phyloP scores from a whole-genome alignment of 1,139 yeast species.

The Scheffersomyces insectosa region DNA sequence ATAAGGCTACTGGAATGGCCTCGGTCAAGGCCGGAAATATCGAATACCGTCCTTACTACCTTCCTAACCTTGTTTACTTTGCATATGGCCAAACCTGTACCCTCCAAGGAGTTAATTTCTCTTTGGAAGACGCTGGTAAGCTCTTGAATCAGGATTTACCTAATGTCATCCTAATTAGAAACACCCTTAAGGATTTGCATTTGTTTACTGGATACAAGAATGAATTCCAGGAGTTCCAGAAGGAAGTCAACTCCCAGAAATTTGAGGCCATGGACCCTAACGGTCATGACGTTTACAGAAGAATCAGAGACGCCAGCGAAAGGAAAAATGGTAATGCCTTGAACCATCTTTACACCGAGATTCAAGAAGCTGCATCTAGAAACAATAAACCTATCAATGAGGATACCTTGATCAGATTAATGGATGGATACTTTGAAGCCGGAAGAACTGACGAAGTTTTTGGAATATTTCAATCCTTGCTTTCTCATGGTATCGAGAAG shows the following conservation, averaged over 20 bases:
- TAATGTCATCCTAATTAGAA: conserved; percentile 18
- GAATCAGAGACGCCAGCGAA: conserved; percentile 23
- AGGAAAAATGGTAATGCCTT: conserved; percentile 21
- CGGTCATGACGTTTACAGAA: conserved; percentile 22
- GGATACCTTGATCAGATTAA: conserved; percentile 31
- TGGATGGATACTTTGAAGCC: conserved; percentile 36
- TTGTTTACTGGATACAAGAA: conserved; percentile 10
- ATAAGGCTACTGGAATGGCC: conserved; percentile 5
- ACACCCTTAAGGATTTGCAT: conserved; percentile 14
- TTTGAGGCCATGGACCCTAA: conserved; percentile 36
- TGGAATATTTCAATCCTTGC: conserved; percentile 34
- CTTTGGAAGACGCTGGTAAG: conserved; percentile 26
- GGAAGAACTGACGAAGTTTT: conserved; percentile 33
- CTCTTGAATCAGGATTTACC: conserved; percentile 34
- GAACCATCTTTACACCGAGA: conserved; percentile 23
- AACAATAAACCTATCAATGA: conserved; percentile 28
- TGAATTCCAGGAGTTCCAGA: conserved; percentile 16
- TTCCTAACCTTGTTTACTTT: conserved; percentile 33
- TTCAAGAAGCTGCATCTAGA: conserved; percentile 24
- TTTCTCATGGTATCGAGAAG: conserved; percentile 24
- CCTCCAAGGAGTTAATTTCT: conserved; percentile 22
- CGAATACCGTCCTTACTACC: conserved; percentile 14
- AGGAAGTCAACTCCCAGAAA: conserved; percentile 11
- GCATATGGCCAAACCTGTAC: conserved; percentile 35
- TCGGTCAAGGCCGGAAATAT: conserved; percentile 8